phyloP scores from a whole-genome alignment of 495 filamentous ascomycete species.

The Podospora australis region DNA sequence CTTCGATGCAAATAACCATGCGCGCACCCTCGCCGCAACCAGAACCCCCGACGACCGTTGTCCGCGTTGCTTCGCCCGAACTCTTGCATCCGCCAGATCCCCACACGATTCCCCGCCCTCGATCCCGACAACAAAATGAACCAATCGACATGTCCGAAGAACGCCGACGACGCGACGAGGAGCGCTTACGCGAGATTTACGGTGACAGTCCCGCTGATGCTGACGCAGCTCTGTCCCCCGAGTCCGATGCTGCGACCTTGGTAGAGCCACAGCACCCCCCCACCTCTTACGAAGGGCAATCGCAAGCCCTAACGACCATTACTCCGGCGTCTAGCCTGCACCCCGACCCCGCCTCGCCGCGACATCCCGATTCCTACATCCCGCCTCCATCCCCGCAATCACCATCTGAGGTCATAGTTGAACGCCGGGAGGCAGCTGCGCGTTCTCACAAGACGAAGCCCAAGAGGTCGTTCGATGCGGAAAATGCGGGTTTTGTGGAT shows the following conservation, averaged over 20 bases:
- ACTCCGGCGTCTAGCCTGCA: neutral
- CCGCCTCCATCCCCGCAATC: slow-evolving; percentile 21
- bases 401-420: slow-evolving; percentile 13
- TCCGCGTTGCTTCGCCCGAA: slow-evolving; percentile 5
- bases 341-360: slow-evolving; percentile 11
- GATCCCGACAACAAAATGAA: slow-evolving; percentile 8
- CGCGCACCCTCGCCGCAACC: slow-evolving; percentile 9
- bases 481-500: slow-evolving; percentile 45
- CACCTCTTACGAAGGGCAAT: neutral
- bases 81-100: neutral
- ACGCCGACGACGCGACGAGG: slow-evolving; percentile 40
- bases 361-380: slow-evolving; percentile 22
- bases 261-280: no score
- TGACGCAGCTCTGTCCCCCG: slow-evolving; percentile 1
- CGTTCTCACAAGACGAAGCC: neutral
- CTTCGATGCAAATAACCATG: slow-evolving; percentile 11
- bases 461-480: neutral
- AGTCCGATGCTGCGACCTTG: neutral
- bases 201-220: slow-evolving; percentile 31
- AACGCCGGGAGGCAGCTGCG: slow-evolving; percentile 10
- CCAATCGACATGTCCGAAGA: slow-evolving; percentile 22
- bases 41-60: neutral
- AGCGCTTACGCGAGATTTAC: slow-evolving; percentile 48
- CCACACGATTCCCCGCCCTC: neutral
- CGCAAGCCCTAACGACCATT: neutral